Evolutionary conservation across 1,284 basidiomycete genomes (phyloP), one percentile per base, ranked within the genome.

Genomic region (Microbotryum scabiosae): DNA sequence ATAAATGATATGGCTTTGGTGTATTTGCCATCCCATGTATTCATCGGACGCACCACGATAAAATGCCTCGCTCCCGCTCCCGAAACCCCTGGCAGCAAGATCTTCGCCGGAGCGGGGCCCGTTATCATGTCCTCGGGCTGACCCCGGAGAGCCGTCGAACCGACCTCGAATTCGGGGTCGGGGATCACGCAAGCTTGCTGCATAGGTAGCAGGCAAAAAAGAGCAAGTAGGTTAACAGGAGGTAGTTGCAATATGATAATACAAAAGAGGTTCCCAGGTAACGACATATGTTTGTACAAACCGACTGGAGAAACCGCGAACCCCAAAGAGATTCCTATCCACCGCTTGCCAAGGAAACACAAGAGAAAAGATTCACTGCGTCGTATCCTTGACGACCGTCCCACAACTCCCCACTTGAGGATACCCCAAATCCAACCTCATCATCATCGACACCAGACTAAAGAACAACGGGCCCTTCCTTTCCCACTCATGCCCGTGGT

Each of bases 371-470:
- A 10, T 2, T 20, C 28, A 21, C 28, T 32, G n/a, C 43, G 52
- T 28, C 21, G 25, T 43, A 18, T 41, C 43, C 36, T 41, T 41
- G 36, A 21, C 20, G 23, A 43, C 20, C 23, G 5, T 32, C 32
- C 51, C 51, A 60, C 58, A 60, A 5, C 52, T 54, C 1, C 64
- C 61, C 6, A 61, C 54, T 26, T 55, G 52, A 21, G 76, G 76
- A 62, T 77, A 78, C 59, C 63, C 55, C 32, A 76, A 73, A 49
- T 72, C 70, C 55, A 78, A 43, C 49, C 75, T 71, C 73, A 77
- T 74, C 30, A 72, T 70, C 23, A 76, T 75, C 60, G 73, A 73
- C 55, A 78, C 76, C 45, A 78, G 55, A 12, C 74, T 73, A 62
- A 74, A 78, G 66, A 72, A 78, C 63, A 78, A 36, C 32, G 67